phyloP scores from a whole-genome alignment of 2,329 filamentous ascomycete genomes.

The Alternaria rosae region DNA sequence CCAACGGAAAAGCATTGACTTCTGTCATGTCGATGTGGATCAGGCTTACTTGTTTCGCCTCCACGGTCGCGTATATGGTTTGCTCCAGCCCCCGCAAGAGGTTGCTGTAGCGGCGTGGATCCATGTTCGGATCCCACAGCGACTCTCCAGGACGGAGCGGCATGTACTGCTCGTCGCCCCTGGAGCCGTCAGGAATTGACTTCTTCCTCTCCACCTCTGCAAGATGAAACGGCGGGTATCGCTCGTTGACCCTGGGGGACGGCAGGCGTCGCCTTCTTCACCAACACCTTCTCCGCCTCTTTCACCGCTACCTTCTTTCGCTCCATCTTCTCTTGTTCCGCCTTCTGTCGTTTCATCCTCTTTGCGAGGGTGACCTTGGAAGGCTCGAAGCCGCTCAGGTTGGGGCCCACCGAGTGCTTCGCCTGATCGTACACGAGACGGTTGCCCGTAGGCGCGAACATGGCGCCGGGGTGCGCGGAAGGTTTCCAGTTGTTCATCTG shows the following conservation, averaged over 20 bases:
- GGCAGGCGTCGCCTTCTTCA: neutral
- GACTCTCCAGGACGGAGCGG: conserved; percentile 3
- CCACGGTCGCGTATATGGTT: neutral
- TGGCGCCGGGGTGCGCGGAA: neutral
- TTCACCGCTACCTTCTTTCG: neutral
- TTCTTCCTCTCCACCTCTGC: neutral
- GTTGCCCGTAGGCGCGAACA: neutral
- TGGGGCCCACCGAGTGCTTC: neutral
- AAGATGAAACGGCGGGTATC: neutral
- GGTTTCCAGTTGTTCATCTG: neutral
- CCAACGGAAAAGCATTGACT: neutral
- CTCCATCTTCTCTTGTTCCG: neutral
- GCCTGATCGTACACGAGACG: neutral
- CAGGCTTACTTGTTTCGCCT: neutral
- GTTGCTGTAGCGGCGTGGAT: neutral
- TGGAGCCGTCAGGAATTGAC: neutral
- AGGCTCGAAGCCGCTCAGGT: neutral
- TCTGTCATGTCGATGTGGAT: neutral
- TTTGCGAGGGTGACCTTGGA: neutral
- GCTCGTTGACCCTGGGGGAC: neutral
- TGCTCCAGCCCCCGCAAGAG: neutral
- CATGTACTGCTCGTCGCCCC: neutral
- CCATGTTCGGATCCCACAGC: neutral
- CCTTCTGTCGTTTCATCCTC: neutral
- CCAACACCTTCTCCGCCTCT: neutral